Conservation (phyloP, 495 filamentous ascomycete species). For the Platismatia glauca region DNA sequence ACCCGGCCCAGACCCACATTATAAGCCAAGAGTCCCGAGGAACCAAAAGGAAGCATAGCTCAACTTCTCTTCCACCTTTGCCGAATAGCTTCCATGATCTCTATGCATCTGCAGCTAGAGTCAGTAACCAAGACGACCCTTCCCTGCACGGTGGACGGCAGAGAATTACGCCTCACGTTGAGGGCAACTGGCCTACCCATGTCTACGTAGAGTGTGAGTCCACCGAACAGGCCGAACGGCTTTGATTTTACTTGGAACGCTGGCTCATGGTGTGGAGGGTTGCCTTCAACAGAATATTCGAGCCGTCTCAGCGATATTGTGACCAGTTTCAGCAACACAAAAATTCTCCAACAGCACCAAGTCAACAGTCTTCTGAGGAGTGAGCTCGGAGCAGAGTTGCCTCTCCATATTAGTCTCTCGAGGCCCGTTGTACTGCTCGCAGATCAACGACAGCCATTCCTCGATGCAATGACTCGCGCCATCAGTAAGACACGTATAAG, state of each 20-base stretch:
- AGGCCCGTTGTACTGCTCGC: conserved; percentile 59
- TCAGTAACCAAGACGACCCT: conserved; percentile 73
- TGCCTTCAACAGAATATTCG: conserved; percentile 52
- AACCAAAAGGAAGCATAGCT: conserved; percentile 30
- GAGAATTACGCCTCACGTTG: conserved; percentile 70
- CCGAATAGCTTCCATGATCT: conserved; percentile 78
- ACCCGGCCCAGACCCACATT: conserved; percentile 26
- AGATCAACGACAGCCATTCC: conserved; percentile 54
- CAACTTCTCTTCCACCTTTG: conserved; percentile 58
- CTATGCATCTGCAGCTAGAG: conserved; percentile 56
- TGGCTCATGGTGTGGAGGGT: conserved; percentile 50
- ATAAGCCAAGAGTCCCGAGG: background rate
- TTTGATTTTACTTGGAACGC: background rate
- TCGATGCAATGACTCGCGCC: conserved; percentile 34
- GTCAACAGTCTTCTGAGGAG: conserved; percentile 58
- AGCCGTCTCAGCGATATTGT: conserved; percentile 46
- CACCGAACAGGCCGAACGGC: background rate
- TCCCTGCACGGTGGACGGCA: conserved; percentile 75
- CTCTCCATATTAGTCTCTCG: conserved; percentile 86
- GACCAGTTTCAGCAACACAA: conserved; percentile 25
- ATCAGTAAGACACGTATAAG: conserved; percentile 36
- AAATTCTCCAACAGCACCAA: conserved; percentile 7
- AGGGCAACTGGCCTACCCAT: conserved; percentile 89
- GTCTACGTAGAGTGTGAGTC: conserved; percentile 87
- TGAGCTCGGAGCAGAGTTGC: conserved; percentile 67